A percentile compares a stretch with the other conserved stretches of the same genome.
These are phyloP conservation scores for Diaporthe citrichinensis DNA, from an alignment of 2,329 filamentous ascomycete genomes.

Conservation along the genomic window DNA sequence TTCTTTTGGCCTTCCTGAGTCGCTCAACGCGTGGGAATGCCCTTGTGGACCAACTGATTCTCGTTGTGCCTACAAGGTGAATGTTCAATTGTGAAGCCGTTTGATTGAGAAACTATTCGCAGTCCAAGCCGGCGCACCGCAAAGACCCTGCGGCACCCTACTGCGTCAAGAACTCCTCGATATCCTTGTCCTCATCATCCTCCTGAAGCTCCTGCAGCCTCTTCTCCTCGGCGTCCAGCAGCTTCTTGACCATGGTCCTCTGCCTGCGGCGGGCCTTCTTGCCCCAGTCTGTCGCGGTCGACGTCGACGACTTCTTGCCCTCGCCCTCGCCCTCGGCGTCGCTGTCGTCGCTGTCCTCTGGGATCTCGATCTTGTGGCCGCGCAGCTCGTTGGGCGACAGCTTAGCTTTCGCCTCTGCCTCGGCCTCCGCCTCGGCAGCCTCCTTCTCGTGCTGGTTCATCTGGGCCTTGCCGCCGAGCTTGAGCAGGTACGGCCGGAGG, in stretches of 20 bases:
- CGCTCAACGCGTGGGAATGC: no score
- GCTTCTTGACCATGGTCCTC: constrained; percentile 74
- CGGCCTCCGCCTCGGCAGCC: constrained; percentile 64
- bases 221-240: constrained; percentile 75
- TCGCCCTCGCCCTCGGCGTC: constrained; percentile 57
- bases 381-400: constrained; percentile 77
- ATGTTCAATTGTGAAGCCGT: neutral
- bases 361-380: constrained; percentile 66
- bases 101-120: constrained; percentile 2
- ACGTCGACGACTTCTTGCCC: constrained; percentile 55
- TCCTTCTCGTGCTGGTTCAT: constrained; percentile 75
- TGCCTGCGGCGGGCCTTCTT: constrained; percentile 79
- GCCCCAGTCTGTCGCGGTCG: constrained; percentile 71
- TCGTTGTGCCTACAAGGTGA: no score
- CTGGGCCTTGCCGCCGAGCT: constrained; percentile 74
- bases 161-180: constrained; percentile 78
- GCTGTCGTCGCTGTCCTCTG: constrained; percentile 66
- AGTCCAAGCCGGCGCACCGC: neutral
- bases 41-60: no score
- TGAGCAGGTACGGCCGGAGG: constrained; percentile 81
- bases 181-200: constrained; percentile 81
- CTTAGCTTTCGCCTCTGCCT: constrained; percentile 61
- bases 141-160: constrained; percentile 44
- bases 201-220: constrained; percentile 67
- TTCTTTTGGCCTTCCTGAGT: no score